phyloP scores from a whole-genome alignment of 495 filamentous ascomycete genomes.

The Talaromyces nanjingensis region DNA sequence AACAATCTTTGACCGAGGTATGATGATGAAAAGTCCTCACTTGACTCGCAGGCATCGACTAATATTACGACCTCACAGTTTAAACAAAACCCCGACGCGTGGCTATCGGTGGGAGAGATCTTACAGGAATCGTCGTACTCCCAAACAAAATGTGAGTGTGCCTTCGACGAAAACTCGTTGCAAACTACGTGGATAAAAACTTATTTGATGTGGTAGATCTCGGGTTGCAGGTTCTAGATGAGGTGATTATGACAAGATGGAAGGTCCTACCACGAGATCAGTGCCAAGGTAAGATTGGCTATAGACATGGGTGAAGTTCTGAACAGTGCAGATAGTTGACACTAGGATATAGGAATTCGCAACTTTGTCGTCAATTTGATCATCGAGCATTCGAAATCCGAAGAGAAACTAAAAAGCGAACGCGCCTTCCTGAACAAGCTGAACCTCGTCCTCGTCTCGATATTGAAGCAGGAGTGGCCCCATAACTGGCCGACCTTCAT shows the following conservation, averaged over 20 bases:
- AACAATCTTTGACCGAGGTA: constrained; percentile 91
- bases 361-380: constrained; percentile 99
- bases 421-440: constrained; percentile 92
- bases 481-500: constrained; percentile 99
- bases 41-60: constrained; percentile 14
- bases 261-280: constrained; percentile 94
- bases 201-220: constrained; percentile 51
- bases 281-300: constrained; percentile 64
- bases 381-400: constrained; percentile 80
- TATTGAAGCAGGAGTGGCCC: constrained; percentile 99
- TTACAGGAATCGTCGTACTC: constrained; percentile 81
- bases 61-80: constrained; percentile 54
- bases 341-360: constrained; percentile 65
- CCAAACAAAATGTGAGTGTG: constrained; percentile 84
- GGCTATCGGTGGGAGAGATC: constrained; percentile 94
- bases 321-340: neutral
- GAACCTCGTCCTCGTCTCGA: constrained; percentile 92
- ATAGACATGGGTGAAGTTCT: neutral
- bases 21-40: constrained; percentile 18
- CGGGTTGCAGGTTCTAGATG: constrained; percentile 91
- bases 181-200: constrained; percentile 19
- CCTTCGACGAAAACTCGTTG: constrained; percentile 25
- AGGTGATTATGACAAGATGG: constrained; percentile 98
- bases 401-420: constrained; percentile 75
- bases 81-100: constrained; percentile 96